phyloP scores from a whole-genome alignment of 345 rosid genomes.

The Heritiera littoralis region DNA sequence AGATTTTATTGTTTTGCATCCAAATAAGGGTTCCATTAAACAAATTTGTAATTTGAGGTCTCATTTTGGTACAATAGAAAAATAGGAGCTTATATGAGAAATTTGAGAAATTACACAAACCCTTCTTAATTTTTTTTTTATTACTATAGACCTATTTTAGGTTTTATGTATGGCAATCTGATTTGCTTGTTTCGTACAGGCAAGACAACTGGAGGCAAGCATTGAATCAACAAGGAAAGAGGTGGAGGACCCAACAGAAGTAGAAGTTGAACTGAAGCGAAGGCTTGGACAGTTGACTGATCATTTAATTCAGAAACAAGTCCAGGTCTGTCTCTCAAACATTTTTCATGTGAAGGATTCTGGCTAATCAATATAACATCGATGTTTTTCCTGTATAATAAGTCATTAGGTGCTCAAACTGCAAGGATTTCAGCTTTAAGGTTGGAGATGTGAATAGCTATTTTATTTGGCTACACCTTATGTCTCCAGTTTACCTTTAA shows the following conservation, averaged over 20 bases:
- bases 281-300: constrained; percentile 92
- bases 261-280: constrained; percentile 78
- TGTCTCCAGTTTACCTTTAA: background rate
- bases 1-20: background rate
- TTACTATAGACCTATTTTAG: background rate
- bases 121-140: background rate
- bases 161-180: background rate
- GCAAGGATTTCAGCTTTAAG: background rate
- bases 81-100: background rate
- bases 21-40: background rate
- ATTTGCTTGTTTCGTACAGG: constrained; percentile 41
- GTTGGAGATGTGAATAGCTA: background rate
- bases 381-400: no score
- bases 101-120: background rate
- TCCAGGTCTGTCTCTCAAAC: constrained; percentile 62
- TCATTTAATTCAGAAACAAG: constrained; percentile 96
- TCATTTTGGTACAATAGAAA: background rate
- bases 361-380: background rate
- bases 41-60: background rate
- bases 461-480: background rate
- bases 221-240: constrained; percentile 74
- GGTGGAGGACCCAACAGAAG: constrained; percentile 86
- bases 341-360: constrained; percentile 2
- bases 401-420: no score
- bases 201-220: constrained; percentile 57